Conservation (phyloP, 2,329 filamentous ascomycete species). For the Colletotrichum sojae region DNA sequence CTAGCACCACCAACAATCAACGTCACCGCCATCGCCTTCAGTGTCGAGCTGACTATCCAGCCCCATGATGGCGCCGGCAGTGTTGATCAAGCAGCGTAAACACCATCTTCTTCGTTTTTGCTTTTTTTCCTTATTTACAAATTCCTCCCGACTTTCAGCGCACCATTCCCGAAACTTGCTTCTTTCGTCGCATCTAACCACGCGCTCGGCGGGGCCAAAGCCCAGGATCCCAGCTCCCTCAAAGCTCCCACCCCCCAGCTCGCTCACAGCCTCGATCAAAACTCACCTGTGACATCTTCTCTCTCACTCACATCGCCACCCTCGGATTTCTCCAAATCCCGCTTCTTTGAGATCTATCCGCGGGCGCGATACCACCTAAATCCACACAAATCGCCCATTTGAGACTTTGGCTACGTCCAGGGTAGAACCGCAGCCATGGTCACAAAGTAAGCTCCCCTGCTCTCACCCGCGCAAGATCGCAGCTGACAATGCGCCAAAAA, state of each 20-base stretch:
- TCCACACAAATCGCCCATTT: neutral
- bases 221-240: neutral
- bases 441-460: slow-evolving; percentile 11
- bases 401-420: too few relatives aligned
- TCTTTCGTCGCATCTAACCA: slow-evolving; percentile 8
- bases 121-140: too few relatives aligned
- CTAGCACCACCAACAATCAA: slow-evolving; percentile 6
- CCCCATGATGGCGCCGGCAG: slow-evolving; percentile 24
- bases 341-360: neutral
- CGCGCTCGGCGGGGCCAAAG: neutral
- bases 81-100: neutral
- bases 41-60: slow-evolving; percentile 3
- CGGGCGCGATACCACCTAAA: neutral
- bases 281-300: slow-evolving; percentile 31
- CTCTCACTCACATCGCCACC: slow-evolving; percentile 13
- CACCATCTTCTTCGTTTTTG: neutral
- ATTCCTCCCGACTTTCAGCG: too few relatives aligned
- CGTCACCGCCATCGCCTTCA: slow-evolving; percentile 20
- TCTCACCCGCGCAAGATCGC: neutral
- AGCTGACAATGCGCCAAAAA: neutral
- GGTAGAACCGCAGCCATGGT: slow-evolving; percentile 20
- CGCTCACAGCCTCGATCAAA: slow-evolving; percentile 32
- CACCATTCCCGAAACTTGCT: neutral
- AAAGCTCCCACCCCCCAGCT: slow-evolving; percentile 8
- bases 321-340: slow-evolving; percentile 15